These are phyloP conservation scores for Pseudogymnoascus sp. DNA, from an alignment of 2,329 filamentous ascomycete genomes.

Conservation along the genomic window DNA sequence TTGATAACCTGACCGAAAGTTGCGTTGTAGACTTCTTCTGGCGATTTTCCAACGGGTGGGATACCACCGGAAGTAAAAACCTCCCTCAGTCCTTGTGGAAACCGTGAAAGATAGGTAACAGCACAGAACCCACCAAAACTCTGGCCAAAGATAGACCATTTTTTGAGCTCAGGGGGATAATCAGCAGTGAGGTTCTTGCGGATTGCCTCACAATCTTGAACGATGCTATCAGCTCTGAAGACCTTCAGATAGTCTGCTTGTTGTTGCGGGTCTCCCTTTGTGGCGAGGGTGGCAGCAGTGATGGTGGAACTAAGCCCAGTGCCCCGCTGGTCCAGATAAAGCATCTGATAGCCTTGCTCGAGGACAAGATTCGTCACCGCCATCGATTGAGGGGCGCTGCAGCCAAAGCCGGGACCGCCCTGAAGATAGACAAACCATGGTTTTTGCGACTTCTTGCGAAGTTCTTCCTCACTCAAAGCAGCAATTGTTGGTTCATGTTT, in stretches of 20 bases:
- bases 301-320: conserved; percentile 80
- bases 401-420: conserved; percentile 78
- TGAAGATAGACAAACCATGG: conserved; percentile 68
- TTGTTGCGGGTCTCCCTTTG: conserved; percentile 53
- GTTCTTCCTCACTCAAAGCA: conserved; percentile 30
- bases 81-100: conserved; percentile 70
- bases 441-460: conserved; percentile 40
- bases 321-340: conserved; percentile 86
- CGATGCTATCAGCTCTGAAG: conserved; percentile 85
- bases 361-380: conserved; percentile 64
- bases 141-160: conserved; percentile 84
- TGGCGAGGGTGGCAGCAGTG: conserved; percentile 61
- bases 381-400: conserved; percentile 65
- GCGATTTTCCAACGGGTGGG: conserved; percentile 62
- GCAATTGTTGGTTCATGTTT: conserved; percentile 51
- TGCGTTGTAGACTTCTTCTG: conserved; percentile 68
- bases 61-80: conserved; percentile 79
- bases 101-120: conserved; percentile 76
- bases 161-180: conserved; percentile 60
- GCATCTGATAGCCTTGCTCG: conserved; percentile 73
- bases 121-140: conserved; percentile 86
- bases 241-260: conserved; percentile 76
- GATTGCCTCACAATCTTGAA: conserved; percentile 81
- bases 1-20: conserved; percentile 63
- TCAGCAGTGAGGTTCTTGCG: conserved; percentile 64